Conservation (phyloP, 2,329 filamentous ascomycete species). For the Pseudocercospora crystallina region DNA sequence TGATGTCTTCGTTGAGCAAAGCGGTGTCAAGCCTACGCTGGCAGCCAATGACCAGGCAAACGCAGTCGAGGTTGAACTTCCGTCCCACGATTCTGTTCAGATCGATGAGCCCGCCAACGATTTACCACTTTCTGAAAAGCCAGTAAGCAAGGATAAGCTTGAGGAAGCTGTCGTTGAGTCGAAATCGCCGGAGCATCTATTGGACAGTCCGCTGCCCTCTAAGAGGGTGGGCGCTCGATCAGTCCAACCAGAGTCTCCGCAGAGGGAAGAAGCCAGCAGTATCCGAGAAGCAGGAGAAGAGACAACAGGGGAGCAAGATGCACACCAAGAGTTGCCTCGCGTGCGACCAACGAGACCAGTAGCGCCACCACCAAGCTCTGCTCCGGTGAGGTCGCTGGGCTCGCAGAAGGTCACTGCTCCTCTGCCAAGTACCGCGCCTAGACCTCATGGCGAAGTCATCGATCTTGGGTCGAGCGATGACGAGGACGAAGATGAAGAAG, state of each 20-base stretch:
- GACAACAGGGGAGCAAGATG: too few species aligned
- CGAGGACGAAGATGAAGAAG: slow-evolving; percentile 19
- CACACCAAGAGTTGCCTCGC: too few species aligned
- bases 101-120: too few species aligned
- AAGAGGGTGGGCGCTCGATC: not conserved
- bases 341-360: not conserved
- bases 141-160: not conserved
- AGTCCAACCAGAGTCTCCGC: not conserved
- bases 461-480: slow-evolving; percentile 29
- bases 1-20: too few species aligned
- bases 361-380: slow-evolving; percentile 3
- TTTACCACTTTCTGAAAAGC: not conserved
- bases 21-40: too few species aligned
- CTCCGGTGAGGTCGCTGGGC: slow-evolving; percentile 2
- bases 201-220: not conserved
- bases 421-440: slow-evolving; percentile 11
- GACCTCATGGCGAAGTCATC: slow-evolving; percentile 19
- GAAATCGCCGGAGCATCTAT: not conserved
- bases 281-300: too few species aligned
- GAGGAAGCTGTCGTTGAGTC: not conserved
- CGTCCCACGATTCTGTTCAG: too few species aligned
- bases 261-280: too few species aligned
- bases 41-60: too few species aligned
- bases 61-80: too few species aligned
- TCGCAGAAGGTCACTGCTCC: slow-evolving; percentile 2